phyloP scores from a whole-genome alignment of 345 rosid genomes.

The Mangifera indica region DNA sequence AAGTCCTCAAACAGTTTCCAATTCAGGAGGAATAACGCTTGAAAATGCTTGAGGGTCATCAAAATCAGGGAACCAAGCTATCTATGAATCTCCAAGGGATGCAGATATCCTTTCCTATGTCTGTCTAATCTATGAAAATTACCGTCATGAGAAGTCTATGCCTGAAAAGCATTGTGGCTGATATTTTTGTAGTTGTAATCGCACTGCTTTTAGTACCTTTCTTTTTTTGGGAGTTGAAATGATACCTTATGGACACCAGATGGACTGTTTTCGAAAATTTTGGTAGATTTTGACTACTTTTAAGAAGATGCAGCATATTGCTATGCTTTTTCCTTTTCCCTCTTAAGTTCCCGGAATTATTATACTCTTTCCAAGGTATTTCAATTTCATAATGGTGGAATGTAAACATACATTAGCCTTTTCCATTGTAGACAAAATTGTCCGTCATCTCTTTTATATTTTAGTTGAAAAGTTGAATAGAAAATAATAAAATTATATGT shows the following conservation, averaged over 20 bases:
- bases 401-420: too few relatives aligned
- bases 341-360: not conserved
- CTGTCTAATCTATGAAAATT: not conserved
- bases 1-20: not conserved
- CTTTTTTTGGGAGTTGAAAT: too few relatives aligned
- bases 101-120: not conserved
- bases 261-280: not conserved
- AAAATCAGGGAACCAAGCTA: not conserved
- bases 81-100: not conserved
- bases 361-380: not conserved
- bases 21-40: not conserved
- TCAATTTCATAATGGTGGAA: not conserved
- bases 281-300: not conserved
- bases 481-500: not conserved
- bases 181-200: too few relatives aligned
- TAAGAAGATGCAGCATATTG: not conserved
- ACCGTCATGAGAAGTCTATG: not conserved
- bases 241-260: too few relatives aligned
- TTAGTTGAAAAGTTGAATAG: too few relatives aligned
- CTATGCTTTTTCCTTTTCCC: not conserved
- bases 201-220: too few relatives aligned
- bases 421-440: too few relatives aligned
- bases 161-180: too few relatives aligned
- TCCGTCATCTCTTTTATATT: too few relatives aligned
- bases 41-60: not conserved